Percentiles rank a stretch among this genome's conserved stretches.
phyloP scores from a whole-genome alignment of 352 stramenopile genomes.

The Globisporangium lucens region DNA sequence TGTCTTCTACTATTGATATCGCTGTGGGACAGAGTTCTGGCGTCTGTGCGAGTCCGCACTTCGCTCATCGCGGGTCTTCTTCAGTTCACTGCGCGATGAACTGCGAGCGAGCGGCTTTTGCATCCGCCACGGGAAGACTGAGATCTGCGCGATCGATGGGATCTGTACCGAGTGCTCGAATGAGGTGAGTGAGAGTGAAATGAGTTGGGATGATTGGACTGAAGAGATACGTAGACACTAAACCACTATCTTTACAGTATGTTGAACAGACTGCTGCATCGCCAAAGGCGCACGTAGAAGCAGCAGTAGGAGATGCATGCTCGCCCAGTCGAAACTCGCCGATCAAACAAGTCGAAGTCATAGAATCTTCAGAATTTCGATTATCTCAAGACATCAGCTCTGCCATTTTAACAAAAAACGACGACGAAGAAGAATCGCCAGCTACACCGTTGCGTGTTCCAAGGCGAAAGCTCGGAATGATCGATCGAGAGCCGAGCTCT shows the following conservation, averaged over 20 bases:
- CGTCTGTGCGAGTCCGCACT: constrained; percentile 38
- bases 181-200: constrained; percentile 30
- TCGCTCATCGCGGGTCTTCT: constrained; percentile 23
- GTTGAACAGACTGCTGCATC: not conserved
- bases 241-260: not conserved
- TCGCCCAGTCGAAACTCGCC: not conserved
- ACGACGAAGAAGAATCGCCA: not conserved
- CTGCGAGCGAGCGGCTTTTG: constrained; percentile 46
- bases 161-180: constrained; percentile 45
- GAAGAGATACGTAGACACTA: not conserved
- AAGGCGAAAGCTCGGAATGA: constrained; percentile 9
- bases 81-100: constrained; percentile 34
- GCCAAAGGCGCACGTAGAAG: not conserved
- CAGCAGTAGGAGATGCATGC: not conserved
- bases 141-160: constrained; percentile 39
- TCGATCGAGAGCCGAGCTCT: constrained; percentile 1
- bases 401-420: not conserved
- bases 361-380: not conserved
- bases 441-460: not conserved
- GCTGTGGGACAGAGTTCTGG: constrained; percentile 39
- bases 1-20: not conserved
- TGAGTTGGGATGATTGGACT: not conserved
- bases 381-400: not conserved
- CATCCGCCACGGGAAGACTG: constrained; percentile 42
- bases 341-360: not conserved